These are phyloP conservation scores for Emmonsia crescens DNA, from an alignment of 2,329 filamentous ascomycete species.

Conservation along the genomic window DNA sequence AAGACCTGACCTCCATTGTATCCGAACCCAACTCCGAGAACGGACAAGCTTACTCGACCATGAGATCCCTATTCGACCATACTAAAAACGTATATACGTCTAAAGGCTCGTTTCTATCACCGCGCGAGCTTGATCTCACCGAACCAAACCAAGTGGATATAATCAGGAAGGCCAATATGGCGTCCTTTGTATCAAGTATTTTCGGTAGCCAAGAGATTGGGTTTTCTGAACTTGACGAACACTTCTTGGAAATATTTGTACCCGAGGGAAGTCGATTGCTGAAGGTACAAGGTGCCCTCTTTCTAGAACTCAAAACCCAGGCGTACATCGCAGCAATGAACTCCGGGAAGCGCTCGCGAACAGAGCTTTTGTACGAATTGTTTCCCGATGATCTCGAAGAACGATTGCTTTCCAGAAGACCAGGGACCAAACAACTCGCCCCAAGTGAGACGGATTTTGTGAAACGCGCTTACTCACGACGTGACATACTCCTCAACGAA, in stretches of 20 bases:
- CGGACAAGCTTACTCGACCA: conserved; percentile 51
- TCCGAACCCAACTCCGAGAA: conserved; percentile 44
- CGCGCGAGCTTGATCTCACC: conserved; percentile 42
- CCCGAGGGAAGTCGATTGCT: conserved; percentile 47
- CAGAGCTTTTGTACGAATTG: conserved; percentile 48
- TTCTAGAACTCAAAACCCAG: conserved; percentile 56
- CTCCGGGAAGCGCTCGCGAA: conserved; percentile 43
- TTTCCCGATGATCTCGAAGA: conserved; percentile 49
- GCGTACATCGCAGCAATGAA: conserved; percentile 53
- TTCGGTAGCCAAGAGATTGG: conserved; percentile 55
- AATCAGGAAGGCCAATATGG: conserved; percentile 53
- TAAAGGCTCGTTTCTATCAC: conserved; percentile 46
- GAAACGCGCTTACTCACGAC: conserved; percentile 42
- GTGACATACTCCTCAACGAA: conserved; percentile 47
- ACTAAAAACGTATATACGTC: conserved; percentile 51
- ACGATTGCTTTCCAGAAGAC: conserved; percentile 43
- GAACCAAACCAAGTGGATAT: conserved; percentile 46
- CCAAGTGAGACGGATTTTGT: conserved; percentile 52
- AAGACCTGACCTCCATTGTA: conserved; percentile 47
- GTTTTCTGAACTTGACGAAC: conserved; percentile 52
- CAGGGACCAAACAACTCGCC: conserved; percentile 43
- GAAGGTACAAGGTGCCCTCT: conserved; percentile 50
- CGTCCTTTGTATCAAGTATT: conserved; percentile 53
- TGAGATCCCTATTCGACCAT: conserved; percentile 53
- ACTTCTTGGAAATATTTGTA: conserved; percentile 54